Evolutionary conservation across 2,329 filamentous ascomycete genomes (phyloP).

Genomic region (Trichoderma sp.): DNA sequence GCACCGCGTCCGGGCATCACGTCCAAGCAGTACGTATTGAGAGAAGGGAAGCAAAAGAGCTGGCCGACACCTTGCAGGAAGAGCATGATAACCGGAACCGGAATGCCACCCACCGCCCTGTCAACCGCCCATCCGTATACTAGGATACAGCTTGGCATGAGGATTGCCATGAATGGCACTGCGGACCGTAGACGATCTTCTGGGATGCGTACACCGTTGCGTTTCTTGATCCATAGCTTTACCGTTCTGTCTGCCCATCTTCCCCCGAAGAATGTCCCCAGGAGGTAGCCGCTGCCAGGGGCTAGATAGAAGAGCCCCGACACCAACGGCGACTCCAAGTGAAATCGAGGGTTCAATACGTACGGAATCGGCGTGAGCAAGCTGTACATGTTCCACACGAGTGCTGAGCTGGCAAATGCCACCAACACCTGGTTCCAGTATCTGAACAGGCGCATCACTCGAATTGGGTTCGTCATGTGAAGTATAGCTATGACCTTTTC

Average conservation of each 20-base stretch:
- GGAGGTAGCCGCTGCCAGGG: slow-evolving; percentile 66
- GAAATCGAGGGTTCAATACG: slow-evolving; percentile 70
- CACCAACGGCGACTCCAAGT: slow-evolving; percentile 63
- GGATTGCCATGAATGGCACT: slow-evolving; percentile 53
- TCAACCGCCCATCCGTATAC: slow-evolving; percentile 57
- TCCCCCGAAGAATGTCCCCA: slow-evolving; percentile 70
- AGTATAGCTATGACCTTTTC: slow-evolving; percentile 55
- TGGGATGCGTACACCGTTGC: slow-evolving; percentile 57
- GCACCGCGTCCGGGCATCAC: slow-evolving; percentile 68
- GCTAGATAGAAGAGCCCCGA: slow-evolving; percentile 72
- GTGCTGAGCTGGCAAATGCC: slow-evolving; percentile 53
- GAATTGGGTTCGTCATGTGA: slow-evolving; percentile 63
- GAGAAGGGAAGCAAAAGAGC: slow-evolving; percentile 69
- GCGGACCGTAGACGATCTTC: slow-evolving; percentile 65
- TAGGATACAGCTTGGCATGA: slow-evolving; percentile 62
- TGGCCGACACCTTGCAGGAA: slow-evolving; percentile 73
- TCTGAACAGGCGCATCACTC: slow-evolving; percentile 60
- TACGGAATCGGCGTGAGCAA: slow-evolving; percentile 67
- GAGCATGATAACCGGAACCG: slow-evolving; percentile 67
- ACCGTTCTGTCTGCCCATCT: slow-evolving; percentile 67
- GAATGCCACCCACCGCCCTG: slow-evolving; percentile 48
- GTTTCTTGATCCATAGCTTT: slow-evolving; percentile 60
- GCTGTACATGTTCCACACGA: slow-evolving; percentile 71
- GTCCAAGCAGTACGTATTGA: slow-evolving; percentile 81
- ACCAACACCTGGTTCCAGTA: slow-evolving; percentile 67